Conservation (phyloP, 1,284 basidiomycete genomes). For the Sphagnurus paluster region DNA sequence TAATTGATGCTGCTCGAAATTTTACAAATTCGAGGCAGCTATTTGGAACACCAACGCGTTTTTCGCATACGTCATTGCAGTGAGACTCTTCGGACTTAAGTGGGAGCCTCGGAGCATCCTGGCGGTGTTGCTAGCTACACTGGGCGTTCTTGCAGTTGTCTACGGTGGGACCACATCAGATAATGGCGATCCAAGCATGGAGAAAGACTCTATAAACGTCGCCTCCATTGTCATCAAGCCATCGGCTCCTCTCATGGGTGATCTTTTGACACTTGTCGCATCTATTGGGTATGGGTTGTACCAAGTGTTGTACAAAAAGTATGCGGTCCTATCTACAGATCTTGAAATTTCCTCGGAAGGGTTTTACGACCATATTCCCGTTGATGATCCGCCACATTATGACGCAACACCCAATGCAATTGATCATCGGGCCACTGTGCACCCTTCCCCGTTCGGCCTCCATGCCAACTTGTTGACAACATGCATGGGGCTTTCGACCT, state of each 20-base stretch:
- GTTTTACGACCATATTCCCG: conserved; percentile 46
- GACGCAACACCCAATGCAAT: conserved; percentile 10
- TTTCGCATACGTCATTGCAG: conserved; percentile 75
- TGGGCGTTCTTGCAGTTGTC: conserved; percentile 72
- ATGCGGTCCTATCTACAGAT: conserved; percentile 64
- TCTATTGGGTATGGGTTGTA: conserved; percentile 72
- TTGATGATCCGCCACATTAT: conserved; percentile 27
- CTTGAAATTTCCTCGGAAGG: conserved; percentile 45
- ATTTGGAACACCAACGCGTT: conserved; percentile 87
- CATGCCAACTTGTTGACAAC: conserved; percentile 75
- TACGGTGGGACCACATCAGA: conserved; percentile 62
- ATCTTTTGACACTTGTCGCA: conserved; percentile 69
- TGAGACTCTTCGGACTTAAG: conserved; percentile 55
- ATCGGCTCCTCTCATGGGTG: conserved; percentile 68
- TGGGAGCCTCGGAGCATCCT: conserved; percentile 65
- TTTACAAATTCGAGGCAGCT: conserved; percentile 34
- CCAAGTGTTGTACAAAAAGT: conserved; percentile 81
- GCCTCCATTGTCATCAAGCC: conserved; percentile 27
- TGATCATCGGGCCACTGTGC: conserved; percentile 35
- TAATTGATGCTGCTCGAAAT: conserved; percentile 1
- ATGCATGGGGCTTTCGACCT: conserved; percentile 65
- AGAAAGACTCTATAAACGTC: conserved; percentile 15
- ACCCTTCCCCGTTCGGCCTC: conserved; percentile 74
- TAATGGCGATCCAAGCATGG: conserved; percentile 17
- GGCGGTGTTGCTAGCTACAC: conserved; percentile 74